Conservation (phyloP, 768 basidiomycete genomes). For the Rhodosporidiobolus sp. region DNA sequence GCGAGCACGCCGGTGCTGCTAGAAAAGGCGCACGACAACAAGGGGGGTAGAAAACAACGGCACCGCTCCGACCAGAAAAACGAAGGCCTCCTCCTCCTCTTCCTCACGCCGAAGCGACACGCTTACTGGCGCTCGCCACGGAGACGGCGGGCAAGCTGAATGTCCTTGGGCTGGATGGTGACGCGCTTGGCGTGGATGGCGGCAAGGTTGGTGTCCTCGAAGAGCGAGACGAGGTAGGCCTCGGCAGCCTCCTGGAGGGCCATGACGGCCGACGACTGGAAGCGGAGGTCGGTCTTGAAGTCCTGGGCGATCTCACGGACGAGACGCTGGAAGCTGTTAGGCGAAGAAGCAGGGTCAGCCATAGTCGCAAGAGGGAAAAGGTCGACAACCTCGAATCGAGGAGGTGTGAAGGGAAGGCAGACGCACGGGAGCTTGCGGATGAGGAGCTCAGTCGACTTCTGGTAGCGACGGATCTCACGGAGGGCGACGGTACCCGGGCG, state of each 20-base stretch:
- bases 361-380: slow-evolving; percentile 62
- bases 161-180: slow-evolving; percentile 65
- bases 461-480: slow-evolving; percentile 54
- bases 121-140: slow-evolving; percentile 49
- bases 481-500: slow-evolving; percentile 55
- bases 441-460: slow-evolving; percentile 50
- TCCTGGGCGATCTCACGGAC: slow-evolving; percentile 79
- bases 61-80: too few relatives aligned
- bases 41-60: too few relatives aligned
- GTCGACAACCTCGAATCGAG: too few relatives aligned
- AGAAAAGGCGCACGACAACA: too few relatives aligned
- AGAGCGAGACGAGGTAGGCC: slow-evolving; percentile 57
- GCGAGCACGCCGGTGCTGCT: too few relatives aligned
- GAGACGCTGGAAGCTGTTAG: slow-evolving; percentile 59
- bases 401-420: not conserved
- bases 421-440: slow-evolving; percentile 52
- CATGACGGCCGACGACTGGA: slow-evolving; percentile 57
- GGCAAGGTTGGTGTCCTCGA: slow-evolving; percentile 54
- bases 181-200: slow-evolving; percentile 58
- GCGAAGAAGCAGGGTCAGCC: slow-evolving; percentile 45
- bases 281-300: slow-evolving; percentile 62
- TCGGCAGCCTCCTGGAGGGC: slow-evolving; percentile 59
- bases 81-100: too few relatives aligned
- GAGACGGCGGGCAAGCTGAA: slow-evolving; percentile 56
- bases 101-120: too few relatives aligned